A percentile compares a stretch with the other conserved stretches of the same genome.
phyloP scores from a whole-genome alignment of 2,329 filamentous ascomycete genomes.

The Aspergillus eucalypticola region DNA sequence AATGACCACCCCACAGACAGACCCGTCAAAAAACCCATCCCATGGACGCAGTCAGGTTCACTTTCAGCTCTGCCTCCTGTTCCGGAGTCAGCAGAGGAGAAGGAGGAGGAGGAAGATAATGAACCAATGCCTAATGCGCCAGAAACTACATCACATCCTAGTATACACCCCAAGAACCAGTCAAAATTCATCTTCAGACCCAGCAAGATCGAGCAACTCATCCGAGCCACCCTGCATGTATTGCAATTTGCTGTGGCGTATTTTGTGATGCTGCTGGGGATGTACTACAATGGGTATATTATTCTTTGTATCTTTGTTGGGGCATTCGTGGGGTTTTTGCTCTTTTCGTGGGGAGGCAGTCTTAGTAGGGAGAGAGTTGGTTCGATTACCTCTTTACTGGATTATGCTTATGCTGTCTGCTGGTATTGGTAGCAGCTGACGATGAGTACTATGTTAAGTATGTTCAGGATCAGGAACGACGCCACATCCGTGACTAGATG shows the following conservation, averaged over 20 bases:
- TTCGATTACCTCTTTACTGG: too few relatives aligned
- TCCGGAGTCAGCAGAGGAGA: not conserved
- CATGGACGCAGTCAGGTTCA: not conserved
- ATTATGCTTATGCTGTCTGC: too few relatives aligned
- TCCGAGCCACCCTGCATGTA: constrained; percentile 68
- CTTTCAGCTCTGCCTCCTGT: not conserved
- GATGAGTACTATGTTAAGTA: not conserved
- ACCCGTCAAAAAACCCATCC: too few relatives aligned
- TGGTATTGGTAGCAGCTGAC: too few relatives aligned
- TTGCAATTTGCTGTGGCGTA: constrained; percentile 74
- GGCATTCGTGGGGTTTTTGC: constrained; percentile 68
- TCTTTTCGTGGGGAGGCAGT: constrained; percentile 69
- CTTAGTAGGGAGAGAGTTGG: constrained; percentile 16
- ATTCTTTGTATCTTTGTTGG: constrained; percentile 81
- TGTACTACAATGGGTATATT: constrained; percentile 71
- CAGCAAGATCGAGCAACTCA: constrained; percentile 63
- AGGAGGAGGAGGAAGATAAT: not conserved
- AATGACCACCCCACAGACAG: too few relatives aligned
- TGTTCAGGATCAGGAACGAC: constrained; percentile 18
- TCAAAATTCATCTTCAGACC: constrained; percentile 51
- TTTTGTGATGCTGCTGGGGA: constrained; percentile 70
- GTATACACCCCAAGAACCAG: not conserved
- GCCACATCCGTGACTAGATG: constrained; percentile 26
- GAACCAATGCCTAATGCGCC: not conserved
- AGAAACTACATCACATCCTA: not conserved